phyloP scores from a whole-genome alignment of 2,329 filamentous ascomycete genomes.

The Penicillium olsonii region DNA sequence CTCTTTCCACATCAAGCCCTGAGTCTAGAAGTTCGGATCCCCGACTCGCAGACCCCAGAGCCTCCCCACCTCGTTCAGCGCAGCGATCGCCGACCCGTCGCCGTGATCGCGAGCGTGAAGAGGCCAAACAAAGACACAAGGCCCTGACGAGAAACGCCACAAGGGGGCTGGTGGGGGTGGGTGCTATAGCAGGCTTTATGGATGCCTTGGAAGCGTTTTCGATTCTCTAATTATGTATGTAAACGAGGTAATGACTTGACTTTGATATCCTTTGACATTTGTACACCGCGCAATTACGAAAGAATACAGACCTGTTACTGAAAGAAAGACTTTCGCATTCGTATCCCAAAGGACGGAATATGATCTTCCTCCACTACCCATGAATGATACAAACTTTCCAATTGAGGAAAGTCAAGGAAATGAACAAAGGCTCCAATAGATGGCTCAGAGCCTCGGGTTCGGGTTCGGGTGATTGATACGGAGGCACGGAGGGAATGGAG shows the following conservation, averaged over 20 bases:
- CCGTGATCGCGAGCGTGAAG: conserved; percentile 18
- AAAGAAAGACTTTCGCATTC: background rate
- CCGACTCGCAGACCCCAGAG: background rate
- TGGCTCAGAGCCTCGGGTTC: background rate
- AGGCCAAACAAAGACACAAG: conserved; percentile 28
- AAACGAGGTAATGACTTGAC: background rate
- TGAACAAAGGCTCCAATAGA: background rate
- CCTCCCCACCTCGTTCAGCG: conserved; percentile 17
- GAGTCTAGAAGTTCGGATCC: conserved; percentile 12
- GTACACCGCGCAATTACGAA: background rate
- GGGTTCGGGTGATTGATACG: background rate
- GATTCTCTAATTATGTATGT: conserved; percentile 13
- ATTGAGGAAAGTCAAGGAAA: background rate
- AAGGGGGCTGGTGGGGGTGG: conserved; percentile 37
- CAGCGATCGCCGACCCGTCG: conserved; percentile 17
- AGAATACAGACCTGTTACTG: background rate
- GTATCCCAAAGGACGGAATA: background rate
- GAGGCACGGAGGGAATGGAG: background rate
- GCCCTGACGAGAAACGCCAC: conserved; percentile 36
- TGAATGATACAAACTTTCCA: background rate
- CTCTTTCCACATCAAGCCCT: conserved; percentile 21
- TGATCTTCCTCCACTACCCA: background rate
- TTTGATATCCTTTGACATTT: conserved; percentile 3
- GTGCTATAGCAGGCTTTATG: conserved; percentile 42
- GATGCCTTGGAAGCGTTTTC: conserved; percentile 41